phyloP scores from a whole-genome alignment of 2,329 filamentous ascomycete genomes.

The Paracamarosporium sp. region DNA sequence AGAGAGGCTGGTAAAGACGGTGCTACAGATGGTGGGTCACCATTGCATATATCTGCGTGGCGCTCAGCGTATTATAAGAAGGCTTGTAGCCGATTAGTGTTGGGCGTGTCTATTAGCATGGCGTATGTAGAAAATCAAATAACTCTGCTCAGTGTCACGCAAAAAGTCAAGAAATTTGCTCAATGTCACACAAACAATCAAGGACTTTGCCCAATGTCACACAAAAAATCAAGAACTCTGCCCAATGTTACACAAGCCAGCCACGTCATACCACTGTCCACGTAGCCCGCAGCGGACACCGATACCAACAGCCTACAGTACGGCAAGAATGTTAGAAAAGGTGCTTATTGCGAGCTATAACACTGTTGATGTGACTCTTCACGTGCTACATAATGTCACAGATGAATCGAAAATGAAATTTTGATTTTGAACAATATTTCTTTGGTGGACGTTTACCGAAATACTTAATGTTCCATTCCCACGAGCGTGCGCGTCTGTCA shows the following conservation, averaged over 20 bases:
- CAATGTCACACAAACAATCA: not conserved
- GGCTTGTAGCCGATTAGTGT: not conserved
- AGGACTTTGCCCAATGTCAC: not conserved
- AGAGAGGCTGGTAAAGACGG: slow-evolving; percentile 76
- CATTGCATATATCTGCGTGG: not conserved
- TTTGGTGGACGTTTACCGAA: slow-evolving; percentile 1
- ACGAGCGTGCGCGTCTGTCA: not conserved
- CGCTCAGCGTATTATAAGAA: not conserved
- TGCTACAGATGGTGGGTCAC: not conserved
- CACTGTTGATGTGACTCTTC: no score
- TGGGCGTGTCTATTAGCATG: not conserved
- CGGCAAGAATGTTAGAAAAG: not conserved
- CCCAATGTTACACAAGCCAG: not conserved
- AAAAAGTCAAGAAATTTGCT: not conserved
- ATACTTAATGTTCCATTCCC: not conserved
- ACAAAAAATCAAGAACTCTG: not conserved
- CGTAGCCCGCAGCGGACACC: not conserved
- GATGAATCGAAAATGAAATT: not conserved
- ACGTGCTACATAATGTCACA: not conserved
- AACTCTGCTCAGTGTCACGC: not conserved
- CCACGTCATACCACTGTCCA: not conserved
- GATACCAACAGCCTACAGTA: not conserved
- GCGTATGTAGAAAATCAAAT: not conserved
- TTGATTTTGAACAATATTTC: not conserved
- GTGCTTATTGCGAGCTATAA: not conserved